A percentile compares a stretch with the other conserved stretches of the same genome.
These are phyloP conservation scores for Aspergillus pseudoterreus DNA, from an alignment of 2,329 filamentous ascomycete species.

Conservation along the genomic window DNA sequence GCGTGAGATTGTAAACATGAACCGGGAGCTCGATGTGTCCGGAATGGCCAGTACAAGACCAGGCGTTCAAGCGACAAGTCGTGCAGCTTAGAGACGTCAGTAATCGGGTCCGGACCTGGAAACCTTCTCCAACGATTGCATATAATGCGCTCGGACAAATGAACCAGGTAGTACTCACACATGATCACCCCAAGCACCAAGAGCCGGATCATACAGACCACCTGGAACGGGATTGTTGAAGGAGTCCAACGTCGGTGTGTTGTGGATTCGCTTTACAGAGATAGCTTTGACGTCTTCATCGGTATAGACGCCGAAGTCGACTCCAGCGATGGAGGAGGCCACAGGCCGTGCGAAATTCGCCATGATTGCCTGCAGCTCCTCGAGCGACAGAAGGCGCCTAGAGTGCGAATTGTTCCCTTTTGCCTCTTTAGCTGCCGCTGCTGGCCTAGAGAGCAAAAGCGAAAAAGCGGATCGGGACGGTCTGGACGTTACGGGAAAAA, in stretches of 20 bases:
- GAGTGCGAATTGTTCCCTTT: slow-evolving; percentile 13
- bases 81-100: slow-evolving; percentile 62
- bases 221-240: slow-evolving; percentile 84
- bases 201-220: slow-evolving; percentile 85
- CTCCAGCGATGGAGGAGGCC: slow-evolving; percentile 74
- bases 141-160: slow-evolving; percentile 4
- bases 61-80: slow-evolving; percentile 81
- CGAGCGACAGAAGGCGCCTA: slow-evolving; percentile 33
- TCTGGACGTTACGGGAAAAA: slow-evolving; percentile 27
- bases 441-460: slow-evolving; percentile 14
- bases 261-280: slow-evolving; percentile 91
- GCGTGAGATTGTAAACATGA: slow-evolving; percentile 93
- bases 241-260: slow-evolving; percentile 89
- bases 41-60: slow-evolving; percentile 83
- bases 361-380: slow-evolving; percentile 38
- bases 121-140: slow-evolving; percentile 4
- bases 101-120: slow-evolving; percentile 1
- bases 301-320: slow-evolving; percentile 85
- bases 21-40: slow-evolving; percentile 94
- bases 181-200: slow-evolving; percentile 85
- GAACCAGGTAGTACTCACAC: slow-evolving; percentile 53
- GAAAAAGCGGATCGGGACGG: slow-evolving; percentile 23
- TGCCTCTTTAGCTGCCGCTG: slow-evolving; percentile 8
- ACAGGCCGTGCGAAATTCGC: slow-evolving; percentile 65
- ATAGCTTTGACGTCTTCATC: slow-evolving; percentile 78